Evolutionary conservation across 2,329 filamentous ascomycete species (phyloP).

Genomic region (Colletotrichum godetiae): DNA sequence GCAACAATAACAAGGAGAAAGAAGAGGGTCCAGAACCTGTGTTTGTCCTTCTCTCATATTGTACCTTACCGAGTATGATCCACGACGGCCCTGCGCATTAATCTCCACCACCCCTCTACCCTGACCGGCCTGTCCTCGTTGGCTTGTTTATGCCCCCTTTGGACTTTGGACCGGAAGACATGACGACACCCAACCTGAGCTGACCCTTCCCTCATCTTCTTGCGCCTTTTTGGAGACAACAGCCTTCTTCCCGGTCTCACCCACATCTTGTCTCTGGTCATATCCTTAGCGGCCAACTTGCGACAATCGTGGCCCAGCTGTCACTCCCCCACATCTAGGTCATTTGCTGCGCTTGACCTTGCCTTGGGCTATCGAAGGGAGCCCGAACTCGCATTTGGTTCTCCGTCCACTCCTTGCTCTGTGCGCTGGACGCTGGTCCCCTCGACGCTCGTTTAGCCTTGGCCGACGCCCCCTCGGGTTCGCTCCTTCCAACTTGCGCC

Average conservation of each 20-base stretch:
- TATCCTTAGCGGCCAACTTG: slow-evolving; percentile 8
- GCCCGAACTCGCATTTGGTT: slow-evolving; percentile 21
- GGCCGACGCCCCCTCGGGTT: slow-evolving; percentile 6
- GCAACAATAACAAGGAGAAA: not conserved
- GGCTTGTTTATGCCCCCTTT: slow-evolving; percentile 20
- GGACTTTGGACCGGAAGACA: slow-evolving; percentile 25
- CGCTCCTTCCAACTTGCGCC: slow-evolving; percentile 18
- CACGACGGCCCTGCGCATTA: slow-evolving; percentile 3
- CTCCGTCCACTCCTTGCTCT: slow-evolving; percentile 31
- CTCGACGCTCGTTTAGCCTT: slow-evolving; percentile 30
- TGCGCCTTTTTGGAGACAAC: slow-evolving; percentile 18
- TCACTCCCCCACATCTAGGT: not conserved
- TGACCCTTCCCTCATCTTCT: slow-evolving; percentile 22
- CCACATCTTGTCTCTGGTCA: not conserved
- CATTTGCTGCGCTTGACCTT: slow-evolving; percentile 15
- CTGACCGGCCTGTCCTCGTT: not conserved
- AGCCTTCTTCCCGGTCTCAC: slow-evolving; percentile 16
- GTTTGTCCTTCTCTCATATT: not conserved
- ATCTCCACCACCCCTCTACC: not conserved
- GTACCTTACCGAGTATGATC: not conserved
- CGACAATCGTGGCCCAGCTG: slow-evolving; percentile 8
- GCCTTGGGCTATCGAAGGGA: slow-evolving; percentile 33
- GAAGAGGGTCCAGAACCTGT: not conserved
- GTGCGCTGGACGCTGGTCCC: slow-evolving; percentile 32
- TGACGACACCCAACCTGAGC: slow-evolving; percentile 33